A percentile compares a stretch with the other conserved stretches of the same genome.
These are phyloP conservation scores for Paecilomyces sp. DNA, from an alignment of 2,329 filamentous ascomycete genomes.

Conservation along the genomic window DNA sequence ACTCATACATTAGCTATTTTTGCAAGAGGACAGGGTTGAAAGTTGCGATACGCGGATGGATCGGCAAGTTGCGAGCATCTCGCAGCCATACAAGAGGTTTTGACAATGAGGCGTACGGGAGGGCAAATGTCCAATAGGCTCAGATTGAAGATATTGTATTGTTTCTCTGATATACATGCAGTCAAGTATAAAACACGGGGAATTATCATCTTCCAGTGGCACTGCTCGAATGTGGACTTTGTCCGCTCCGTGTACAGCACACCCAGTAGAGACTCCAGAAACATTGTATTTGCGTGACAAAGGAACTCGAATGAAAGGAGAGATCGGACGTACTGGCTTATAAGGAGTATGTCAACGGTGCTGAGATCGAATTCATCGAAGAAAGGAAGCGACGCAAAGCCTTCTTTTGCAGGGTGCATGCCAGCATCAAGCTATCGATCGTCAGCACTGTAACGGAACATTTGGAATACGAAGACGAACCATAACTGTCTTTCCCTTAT, in stretches of 20 bases:
- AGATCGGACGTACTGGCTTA: slow-evolving; percentile 80
- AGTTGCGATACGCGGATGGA: neutral
- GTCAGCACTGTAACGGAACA: slow-evolving; percentile 5
- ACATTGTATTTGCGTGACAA: slow-evolving; percentile 1
- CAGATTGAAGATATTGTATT: slow-evolving; percentile 20
- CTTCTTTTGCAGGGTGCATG: slow-evolving; percentile 93
- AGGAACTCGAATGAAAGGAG: slow-evolving; percentile 10
- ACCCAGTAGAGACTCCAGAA: neutral
- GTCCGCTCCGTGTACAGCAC: neutral
- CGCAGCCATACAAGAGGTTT: neutral
- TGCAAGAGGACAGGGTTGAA: neutral
- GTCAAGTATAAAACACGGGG: slow-evolving; percentile 5
- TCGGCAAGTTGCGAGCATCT: neutral
- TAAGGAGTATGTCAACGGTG: slow-evolving; percentile 91
- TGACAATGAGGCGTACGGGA: slow-evolving; percentile 8
- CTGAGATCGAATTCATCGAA: slow-evolving; percentile 98
- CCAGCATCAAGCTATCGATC: slow-evolving; percentile 76
- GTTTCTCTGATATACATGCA: slow-evolving; percentile 30
- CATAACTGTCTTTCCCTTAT: slow-evolving; percentile 99
- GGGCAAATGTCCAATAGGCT: slow-evolving; percentile 8
- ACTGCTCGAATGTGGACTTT: neutral
- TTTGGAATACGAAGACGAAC: slow-evolving; percentile 44
- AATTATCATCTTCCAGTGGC: slow-evolving; percentile 6
- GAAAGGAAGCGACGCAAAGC: slow-evolving; percentile 86
- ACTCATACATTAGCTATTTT: slow-evolving; percentile 19